These are phyloP conservation scores for Xanthoconium stramineum DNA, from an alignment of 768 basidiomycete species.

Conservation along the genomic window DNA sequence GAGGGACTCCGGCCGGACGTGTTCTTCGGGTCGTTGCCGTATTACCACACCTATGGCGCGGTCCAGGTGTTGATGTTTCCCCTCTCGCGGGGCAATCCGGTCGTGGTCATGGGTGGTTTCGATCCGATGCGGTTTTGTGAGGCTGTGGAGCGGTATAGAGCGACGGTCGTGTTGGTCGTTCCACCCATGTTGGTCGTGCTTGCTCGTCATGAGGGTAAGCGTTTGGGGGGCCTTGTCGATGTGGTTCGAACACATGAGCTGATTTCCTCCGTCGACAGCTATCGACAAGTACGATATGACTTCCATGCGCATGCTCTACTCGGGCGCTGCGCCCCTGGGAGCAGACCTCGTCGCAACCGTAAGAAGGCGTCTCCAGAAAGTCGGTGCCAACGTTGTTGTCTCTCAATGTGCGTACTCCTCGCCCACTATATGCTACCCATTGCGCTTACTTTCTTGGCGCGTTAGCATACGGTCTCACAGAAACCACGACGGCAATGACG, in stretches of 20 bases:
- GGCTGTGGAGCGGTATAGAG: conserved; percentile 61
- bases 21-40: conserved; percentile 64
- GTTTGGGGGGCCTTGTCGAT: neutral
- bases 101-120: conserved; percentile 64
- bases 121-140: conserved; percentile 67
- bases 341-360: conserved; percentile 57
- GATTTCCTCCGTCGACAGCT: conserved; percentile 33
- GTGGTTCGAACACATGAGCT: too few species aligned
- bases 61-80: conserved; percentile 64
- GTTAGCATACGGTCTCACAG: conserved; percentile 74
- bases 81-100: conserved; percentile 45
- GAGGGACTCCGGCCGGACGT: conserved; percentile 35
- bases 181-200: conserved; percentile 84
- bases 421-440: too few species aligned
- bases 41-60: conserved; percentile 52
- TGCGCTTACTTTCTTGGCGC: neutral
- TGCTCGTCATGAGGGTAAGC: conserved; percentile 62
- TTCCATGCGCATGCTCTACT: conserved; percentile 54
- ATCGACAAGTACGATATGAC: conserved; percentile 67
- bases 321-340: conserved; percentile 81
- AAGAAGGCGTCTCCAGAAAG: conserved; percentile 35
- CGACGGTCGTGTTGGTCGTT: conserved; percentile 59
- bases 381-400: conserved; percentile 41
- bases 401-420: conserved; percentile 44
- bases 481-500: conserved; percentile 73